These are phyloP conservation scores for Saccharomyces hybrid DNA, from an alignment of 1,139 yeast species.

Conservation along the genomic window DNA sequence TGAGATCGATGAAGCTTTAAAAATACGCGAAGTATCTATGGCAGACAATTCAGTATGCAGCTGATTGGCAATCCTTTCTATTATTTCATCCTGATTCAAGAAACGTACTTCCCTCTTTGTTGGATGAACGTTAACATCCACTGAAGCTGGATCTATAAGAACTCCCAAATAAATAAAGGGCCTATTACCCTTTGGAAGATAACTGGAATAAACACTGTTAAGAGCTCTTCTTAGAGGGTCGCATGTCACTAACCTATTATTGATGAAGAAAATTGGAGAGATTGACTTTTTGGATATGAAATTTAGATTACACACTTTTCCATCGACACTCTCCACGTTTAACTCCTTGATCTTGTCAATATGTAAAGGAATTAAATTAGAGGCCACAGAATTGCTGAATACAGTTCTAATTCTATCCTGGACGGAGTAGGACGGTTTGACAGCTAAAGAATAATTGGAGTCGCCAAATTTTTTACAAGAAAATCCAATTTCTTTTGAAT, in stretches of 20 bases:
- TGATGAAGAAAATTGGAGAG: constrained; percentile 74
- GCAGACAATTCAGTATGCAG: constrained; percentile 47
- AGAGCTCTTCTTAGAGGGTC: constrained; percentile 73
- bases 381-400: constrained; percentile 64
- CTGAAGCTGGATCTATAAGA: constrained; percentile 53
- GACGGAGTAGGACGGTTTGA: constrained; percentile 41
- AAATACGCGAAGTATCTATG: constrained; percentile 65
- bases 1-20: constrained; percentile 49
- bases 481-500: constrained; percentile 61
- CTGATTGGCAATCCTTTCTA: constrained; percentile 47
- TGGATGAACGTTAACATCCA: constrained; percentile 94
- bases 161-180: constrained; percentile 74
- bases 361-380: constrained; percentile 38
- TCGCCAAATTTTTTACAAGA: constrained; percentile 74
- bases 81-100: constrained; percentile 77
- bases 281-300: constrained; percentile 58
- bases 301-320: constrained; percentile 66
- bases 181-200: constrained; percentile 70
- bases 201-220: constrained; percentile 52
- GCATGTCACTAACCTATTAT: constrained; percentile 72
- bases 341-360: constrained; percentile 31
- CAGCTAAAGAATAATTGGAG: constrained; percentile 47
- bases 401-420: constrained; percentile 67
- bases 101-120: constrained; percentile 90
- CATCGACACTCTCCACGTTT: constrained; percentile 48